phyloP scores from a whole-genome alignment of 305 asterid genomes.

The Ruellia speciosa region DNA sequence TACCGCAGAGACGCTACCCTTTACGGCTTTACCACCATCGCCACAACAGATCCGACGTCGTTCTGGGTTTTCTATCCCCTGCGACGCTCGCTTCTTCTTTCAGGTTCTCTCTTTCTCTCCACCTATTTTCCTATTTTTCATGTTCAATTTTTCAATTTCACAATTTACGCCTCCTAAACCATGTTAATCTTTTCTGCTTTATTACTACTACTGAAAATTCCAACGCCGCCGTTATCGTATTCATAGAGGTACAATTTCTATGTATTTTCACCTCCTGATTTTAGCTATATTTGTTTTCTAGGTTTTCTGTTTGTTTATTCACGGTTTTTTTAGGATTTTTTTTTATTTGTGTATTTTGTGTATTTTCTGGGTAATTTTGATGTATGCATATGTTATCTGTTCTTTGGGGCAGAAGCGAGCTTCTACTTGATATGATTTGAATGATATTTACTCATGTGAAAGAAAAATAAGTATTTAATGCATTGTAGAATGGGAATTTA shows the following conservation, averaged over 20 bases:
- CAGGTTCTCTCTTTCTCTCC: neutral
- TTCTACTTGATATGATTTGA: neutral
- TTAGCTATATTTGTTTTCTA: too few relatives aligned
- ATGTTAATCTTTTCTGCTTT: too few relatives aligned
- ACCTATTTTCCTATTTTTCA: too few relatives aligned
- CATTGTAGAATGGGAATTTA: slow-evolving; percentile 1
- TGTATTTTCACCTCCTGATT: too few relatives aligned
- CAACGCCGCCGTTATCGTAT: too few relatives aligned
- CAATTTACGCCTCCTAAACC: too few relatives aligned
- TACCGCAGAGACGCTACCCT: slow-evolving; percentile 29
- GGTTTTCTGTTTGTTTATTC: neutral
- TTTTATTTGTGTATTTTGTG: slow-evolving; percentile 5
- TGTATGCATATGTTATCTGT: slow-evolving; percentile 9
- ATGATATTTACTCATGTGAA: neutral
- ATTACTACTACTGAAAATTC: too few relatives aligned
- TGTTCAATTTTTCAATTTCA: too few relatives aligned
- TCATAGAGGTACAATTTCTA: too few relatives aligned
- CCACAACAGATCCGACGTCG: slow-evolving; percentile 35
- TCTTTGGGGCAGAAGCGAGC: neutral
- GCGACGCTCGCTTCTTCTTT: slow-evolving; percentile 18
- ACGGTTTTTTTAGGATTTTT: neutral
- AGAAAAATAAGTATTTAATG: neutral
- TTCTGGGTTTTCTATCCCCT: neutral
- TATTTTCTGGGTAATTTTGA: neutral
- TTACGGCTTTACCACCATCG: slow-evolving; percentile 13